These are phyloP conservation scores for Salvia rosmarinus DNA, from an alignment of 257 asterid species.

Conservation along the genomic window DNA sequence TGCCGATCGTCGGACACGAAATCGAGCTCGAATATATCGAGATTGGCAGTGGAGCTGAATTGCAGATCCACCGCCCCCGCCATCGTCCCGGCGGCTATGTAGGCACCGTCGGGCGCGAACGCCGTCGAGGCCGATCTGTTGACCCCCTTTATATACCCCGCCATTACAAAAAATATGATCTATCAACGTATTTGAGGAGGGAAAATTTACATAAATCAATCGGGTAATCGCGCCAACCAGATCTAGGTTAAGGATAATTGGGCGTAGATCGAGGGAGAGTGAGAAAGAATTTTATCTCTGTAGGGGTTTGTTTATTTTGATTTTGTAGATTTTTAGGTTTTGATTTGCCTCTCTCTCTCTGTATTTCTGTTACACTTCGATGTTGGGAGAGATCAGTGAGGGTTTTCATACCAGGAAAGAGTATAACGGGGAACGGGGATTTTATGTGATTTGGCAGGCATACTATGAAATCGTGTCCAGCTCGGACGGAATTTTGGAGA, in stretches of 20 bases:
- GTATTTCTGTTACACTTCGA: constrained; percentile 31
- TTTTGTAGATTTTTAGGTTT: constrained; percentile 37
- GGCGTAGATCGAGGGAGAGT: constrained; percentile 43
- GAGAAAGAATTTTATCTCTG: constrained; percentile 39
- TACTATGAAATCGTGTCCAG: no score
- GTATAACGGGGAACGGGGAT: constrained; percentile 33
- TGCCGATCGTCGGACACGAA: constrained; percentile 83
- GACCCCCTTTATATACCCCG: constrained; percentile 76
- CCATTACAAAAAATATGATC: constrained; percentile 45
- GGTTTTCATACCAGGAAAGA: constrained; percentile 30
- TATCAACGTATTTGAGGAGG: constrained; percentile 27
- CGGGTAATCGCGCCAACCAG: constrained; percentile 31
- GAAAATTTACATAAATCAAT: constrained; percentile 21
- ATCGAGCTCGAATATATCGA: constrained; percentile 88
- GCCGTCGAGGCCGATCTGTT: constrained; percentile 96
- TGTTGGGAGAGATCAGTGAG: constrained; percentile 13
- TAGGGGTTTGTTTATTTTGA: constrained; percentile 31
- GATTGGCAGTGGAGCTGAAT: constrained; percentile 93
- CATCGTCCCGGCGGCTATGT: constrained; percentile 98
- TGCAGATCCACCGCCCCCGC: constrained; percentile 99
- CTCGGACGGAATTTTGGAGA: no score
- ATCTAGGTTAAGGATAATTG: constrained; percentile 35
- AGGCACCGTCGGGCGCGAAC: constrained; percentile 83
- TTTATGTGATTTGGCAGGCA: not conserved
- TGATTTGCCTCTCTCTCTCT: constrained; percentile 27